A percentile compares a stretch with the other conserved stretches of the same genome.
Conservation (phyloP, 805 yeast species). For the Cyberlindnera bimundalis region DNA sequence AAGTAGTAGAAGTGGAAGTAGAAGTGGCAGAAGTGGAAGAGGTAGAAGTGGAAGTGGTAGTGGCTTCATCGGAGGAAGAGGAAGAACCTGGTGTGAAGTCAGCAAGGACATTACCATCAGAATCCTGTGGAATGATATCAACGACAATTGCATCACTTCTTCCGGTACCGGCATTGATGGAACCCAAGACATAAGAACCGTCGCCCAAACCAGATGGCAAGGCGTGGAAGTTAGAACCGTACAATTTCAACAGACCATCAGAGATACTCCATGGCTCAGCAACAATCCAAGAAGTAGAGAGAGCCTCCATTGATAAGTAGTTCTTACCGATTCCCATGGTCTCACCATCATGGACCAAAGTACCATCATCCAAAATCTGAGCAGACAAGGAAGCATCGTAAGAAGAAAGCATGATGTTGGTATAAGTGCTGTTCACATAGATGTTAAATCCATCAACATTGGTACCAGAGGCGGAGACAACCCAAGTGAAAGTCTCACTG, state of each 20-base stretch:
- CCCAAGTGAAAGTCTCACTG: not conserved
- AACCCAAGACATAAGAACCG: constrained; percentile 17
- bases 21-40: not conserved
- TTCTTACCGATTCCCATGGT: constrained; percentile 18
- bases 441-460: not conserved
- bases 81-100: not conserved
- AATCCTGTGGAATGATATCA: constrained; percentile 1
- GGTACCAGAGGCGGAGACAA: not conserved
- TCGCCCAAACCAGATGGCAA: constrained; percentile 14
- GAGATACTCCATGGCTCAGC: constrained; percentile 18
- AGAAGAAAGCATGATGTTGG: not conserved
- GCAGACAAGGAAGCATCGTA: not conserved
- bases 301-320: constrained; percentile 8
- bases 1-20: not conserved
- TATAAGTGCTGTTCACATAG: not conserved
- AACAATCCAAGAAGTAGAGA: constrained; percentile 8
- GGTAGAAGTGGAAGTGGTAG: not conserved
- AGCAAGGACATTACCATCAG: constrained; percentile 1
- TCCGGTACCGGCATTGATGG: constrained; percentile 17
- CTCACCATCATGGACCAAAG: not conserved
- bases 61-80: not conserved
- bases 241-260: constrained; percentile 16
- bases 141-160: constrained; percentile 10
- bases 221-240: constrained; percentile 21
- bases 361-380: constrained; percentile 1